Evolutionary conservation across 2,329 filamentous ascomycete species (phyloP), one percentile per base, ranked within the genome.

Genomic region (Orbilia brochopaga): DNA sequence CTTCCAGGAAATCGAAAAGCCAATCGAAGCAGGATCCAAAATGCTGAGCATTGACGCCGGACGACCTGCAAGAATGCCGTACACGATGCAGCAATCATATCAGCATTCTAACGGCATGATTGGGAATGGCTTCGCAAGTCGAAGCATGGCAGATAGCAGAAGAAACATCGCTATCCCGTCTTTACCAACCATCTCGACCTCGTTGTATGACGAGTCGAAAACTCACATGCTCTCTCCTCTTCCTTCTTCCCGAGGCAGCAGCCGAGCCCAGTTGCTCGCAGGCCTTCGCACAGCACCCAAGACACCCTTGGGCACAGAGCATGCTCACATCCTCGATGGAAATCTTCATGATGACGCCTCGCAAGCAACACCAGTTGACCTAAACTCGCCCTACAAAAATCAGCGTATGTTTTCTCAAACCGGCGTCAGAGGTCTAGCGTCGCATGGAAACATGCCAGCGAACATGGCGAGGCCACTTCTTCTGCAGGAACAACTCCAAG

Each of bases 221-320:
- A 24, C 37, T 21, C 19, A 40, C 42, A n/a, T 32, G 4, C 8
- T 64, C 6, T 62, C 51, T 40, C 32, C 60, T 8, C 46, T 54
- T 8, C 35, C 56, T 35, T 48, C 46, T 13, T n/a, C 40, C 1
- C 60, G 67, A 27, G 48, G 54, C 11, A 67, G 62, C 19, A 40
- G 61, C 17, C 91, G 94, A 75, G 95, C 92, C 74, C 94, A 99
- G 79, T 85, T 99, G 74, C 87, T 99, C 78, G 93, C 93, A 73
- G 93, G 93, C 65, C 85, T 99, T 73, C 88, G 94, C 78, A 99
- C 94, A 74, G 92, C 92, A 56, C 94, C 94, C 40, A 97, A 96
- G 84, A 92, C 90, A 54, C 85, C 87, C 30, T 85, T 84, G 2
- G 59, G 53, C 5, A 35, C 24, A n/a, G 65, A 69, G 10, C 44